A percentile compares a stretch with the other conserved stretches of the same genome.
Evolutionary conservation across 1,284 basidiomycete species (phyloP).

Genomic region (Cryptococcus sp.): DNA sequence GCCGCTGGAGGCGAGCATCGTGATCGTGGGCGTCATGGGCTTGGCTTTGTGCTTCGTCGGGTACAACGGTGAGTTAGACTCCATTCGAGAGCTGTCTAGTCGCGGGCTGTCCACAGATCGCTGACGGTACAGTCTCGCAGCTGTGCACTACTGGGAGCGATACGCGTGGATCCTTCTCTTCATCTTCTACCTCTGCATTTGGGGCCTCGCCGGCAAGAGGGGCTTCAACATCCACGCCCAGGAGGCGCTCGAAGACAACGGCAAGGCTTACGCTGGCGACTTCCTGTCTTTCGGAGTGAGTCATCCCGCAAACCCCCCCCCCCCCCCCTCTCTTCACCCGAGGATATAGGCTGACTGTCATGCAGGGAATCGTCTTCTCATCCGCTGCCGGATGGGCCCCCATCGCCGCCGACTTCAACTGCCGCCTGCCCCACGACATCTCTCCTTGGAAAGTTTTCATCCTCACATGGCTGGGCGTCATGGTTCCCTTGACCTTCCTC

Average conservation of each 20-base stretch:
- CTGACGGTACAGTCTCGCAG: slow-evolving; percentile 6
- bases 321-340: neutral
- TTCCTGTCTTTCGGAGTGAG: slow-evolving; percentile 57
- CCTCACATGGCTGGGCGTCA: slow-evolving; percentile 59
- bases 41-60: slow-evolving; percentile 50
- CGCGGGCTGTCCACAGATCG: too few species aligned
- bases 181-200: slow-evolving; percentile 58
- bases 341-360: neutral
- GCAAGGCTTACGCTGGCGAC: slow-evolving; percentile 49
- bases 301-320: slow-evolving; percentile 5
- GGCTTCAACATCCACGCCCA: slow-evolving; percentile 56
- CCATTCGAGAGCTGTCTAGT: too few species aligned
- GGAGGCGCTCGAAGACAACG: slow-evolving; percentile 53
- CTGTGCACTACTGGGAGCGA: slow-evolving; percentile 61
- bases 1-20: slow-evolving; percentile 50
- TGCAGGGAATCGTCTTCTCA: slow-evolving; percentile 57
- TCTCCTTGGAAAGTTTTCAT: slow-evolving; percentile 55
- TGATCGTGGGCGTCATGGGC: slow-evolving; percentile 48
- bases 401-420: slow-evolving; percentile 56
- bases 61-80: slow-evolving; percentile 40
- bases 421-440: slow-evolving; percentile 55
- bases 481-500: slow-evolving; percentile 56
- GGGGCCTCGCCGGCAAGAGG: slow-evolving; percentile 57
- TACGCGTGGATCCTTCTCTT: slow-evolving; percentile 61
- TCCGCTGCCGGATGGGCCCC: slow-evolving; percentile 54